phyloP scores from a whole-genome alignment of 805 yeast species.

The Yarrowia sp. region DNA sequence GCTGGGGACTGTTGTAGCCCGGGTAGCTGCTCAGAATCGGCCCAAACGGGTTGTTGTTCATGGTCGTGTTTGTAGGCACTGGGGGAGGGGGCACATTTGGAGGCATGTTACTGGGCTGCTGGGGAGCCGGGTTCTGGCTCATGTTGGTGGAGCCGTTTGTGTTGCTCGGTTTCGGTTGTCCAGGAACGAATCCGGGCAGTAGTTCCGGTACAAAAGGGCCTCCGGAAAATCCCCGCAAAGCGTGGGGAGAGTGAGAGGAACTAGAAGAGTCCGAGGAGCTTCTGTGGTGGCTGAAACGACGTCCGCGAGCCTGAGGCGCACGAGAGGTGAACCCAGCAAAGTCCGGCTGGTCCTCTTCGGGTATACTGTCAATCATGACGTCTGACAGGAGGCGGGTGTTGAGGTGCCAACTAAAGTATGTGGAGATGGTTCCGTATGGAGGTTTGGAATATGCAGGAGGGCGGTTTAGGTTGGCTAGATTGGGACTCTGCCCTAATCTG shows the following conservation, averaged over 20 bases:
- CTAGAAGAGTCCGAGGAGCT: conserved; percentile 30
- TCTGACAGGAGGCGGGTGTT: not conserved
- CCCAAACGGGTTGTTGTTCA: conserved; percentile 12
- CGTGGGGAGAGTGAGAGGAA: conserved; percentile 19
- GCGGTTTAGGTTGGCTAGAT: conserved; percentile 20
- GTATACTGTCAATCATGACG: conserved; percentile 37
- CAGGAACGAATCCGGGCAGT: conserved; percentile 8
- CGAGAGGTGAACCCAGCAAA: conserved; percentile 29
- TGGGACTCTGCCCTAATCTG: conserved; percentile 26
- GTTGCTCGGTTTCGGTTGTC: not conserved
- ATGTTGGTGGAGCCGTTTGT: not conserved
- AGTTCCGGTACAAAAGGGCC: conserved; percentile 22
- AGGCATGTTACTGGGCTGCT: not conserved
- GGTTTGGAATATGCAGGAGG: conserved; percentile 34
- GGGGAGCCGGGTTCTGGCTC: not conserved
- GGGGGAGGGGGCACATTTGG: conserved; percentile 18
- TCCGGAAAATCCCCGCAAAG: conserved; percentile 35
- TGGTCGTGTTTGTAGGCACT: not conserved
- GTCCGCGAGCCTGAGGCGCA: conserved; percentile 21
- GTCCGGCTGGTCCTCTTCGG: conserved; percentile 38
- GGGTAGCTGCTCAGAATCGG: conserved; percentile 27
- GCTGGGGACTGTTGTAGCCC: conserved; percentile 12
- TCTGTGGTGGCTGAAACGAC: conserved; percentile 32
- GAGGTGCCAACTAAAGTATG: conserved; percentile 7
- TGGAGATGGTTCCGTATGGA: conserved; percentile 30